phyloP scores from a whole-genome alignment of 2,329 filamentous ascomycete genomes.

The Cladosporium phlei region DNA sequence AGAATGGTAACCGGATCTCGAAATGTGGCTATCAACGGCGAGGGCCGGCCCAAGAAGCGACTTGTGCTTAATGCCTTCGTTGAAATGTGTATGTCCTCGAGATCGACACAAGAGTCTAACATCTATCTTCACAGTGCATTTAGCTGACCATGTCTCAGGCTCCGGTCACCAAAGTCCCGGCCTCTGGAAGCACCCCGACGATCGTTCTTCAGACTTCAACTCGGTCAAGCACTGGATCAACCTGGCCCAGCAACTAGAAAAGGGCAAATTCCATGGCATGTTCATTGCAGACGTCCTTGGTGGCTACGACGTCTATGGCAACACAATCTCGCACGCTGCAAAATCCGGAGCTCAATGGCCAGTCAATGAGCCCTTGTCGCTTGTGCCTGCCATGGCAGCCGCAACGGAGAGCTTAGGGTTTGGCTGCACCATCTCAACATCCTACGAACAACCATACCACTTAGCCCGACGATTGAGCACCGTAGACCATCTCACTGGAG shows the following conservation, averaged over 20 bases:
- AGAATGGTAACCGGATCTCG: neutral
- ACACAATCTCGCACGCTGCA: constrained; percentile 57
- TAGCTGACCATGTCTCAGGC: constrained; percentile 27
- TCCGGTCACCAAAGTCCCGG: constrained; percentile 53
- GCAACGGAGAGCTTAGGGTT: constrained; percentile 64
- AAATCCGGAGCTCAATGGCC: constrained; percentile 64
- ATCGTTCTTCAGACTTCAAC: constrained; percentile 59
- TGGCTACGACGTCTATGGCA: constrained; percentile 65
- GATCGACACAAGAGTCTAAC: too few relatives aligned
- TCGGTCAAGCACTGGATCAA: constrained; percentile 57
- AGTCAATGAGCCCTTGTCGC: constrained; percentile 62
- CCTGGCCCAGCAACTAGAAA: constrained; percentile 56
- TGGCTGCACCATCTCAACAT: constrained; percentile 63
- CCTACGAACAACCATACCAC: constrained; percentile 65
- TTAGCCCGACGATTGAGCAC: constrained; percentile 62
- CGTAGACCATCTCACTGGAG: constrained; percentile 61
- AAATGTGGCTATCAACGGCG: neutral
- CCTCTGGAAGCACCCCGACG: constrained; percentile 60
- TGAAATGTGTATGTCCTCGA: constrained; percentile 33
- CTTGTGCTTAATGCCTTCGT: constrained; percentile 42
- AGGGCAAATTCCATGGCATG: constrained; percentile 60
- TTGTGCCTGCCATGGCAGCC: constrained; percentile 62
- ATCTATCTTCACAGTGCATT: neutral
- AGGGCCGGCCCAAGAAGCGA: constrained; percentile 29
- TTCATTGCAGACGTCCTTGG: constrained; percentile 64